phyloP scores from a whole-genome alignment of 768 basidiomycete genomes.

The Pisolithus tinctorius region DNA sequence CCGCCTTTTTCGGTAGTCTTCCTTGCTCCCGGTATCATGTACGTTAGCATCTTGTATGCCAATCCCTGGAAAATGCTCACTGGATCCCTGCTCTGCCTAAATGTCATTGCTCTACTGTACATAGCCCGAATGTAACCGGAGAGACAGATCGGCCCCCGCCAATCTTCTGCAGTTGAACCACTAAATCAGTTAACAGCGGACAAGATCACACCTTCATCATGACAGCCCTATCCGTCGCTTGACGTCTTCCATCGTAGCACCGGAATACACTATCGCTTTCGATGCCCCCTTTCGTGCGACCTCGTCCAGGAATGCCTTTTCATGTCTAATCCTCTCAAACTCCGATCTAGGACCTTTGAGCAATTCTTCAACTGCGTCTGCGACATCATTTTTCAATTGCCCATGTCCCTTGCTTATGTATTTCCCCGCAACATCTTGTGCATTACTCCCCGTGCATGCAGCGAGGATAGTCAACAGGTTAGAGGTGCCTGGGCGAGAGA shows the following conservation, averaged over 20 bases:
- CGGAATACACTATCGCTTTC: constrained; percentile 55
- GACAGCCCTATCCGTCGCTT: constrained; percentile 56
- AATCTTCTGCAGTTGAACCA: too few relatives aligned
- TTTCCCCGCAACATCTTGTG: constrained; percentile 37
- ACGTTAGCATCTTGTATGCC: too few relatives aligned
- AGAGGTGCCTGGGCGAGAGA: constrained; percentile 68
- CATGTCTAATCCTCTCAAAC: constrained; percentile 56
- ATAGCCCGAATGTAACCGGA: too few relatives aligned
- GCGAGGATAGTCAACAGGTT: constrained; percentile 79
- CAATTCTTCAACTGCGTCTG: constrained; percentile 62
- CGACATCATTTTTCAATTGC: constrained; percentile 66
- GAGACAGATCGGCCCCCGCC: too few relatives aligned
- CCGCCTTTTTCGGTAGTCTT: too few relatives aligned
- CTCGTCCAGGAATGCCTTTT: constrained; percentile 51
- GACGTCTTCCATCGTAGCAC: constrained; percentile 60
- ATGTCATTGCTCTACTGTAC: too few relatives aligned
- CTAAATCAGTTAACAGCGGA: too few relatives aligned
- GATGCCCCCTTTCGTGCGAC: constrained; percentile 61
- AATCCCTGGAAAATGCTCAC: too few relatives aligned
- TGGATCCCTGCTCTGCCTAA: too few relatives aligned
- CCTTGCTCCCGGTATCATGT: too few relatives aligned
- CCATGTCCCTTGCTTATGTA: constrained; percentile 57
- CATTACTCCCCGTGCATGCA: constrained; percentile 53
- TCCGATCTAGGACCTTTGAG: constrained; percentile 60
- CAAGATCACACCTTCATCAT: constrained; percentile 4